A percentile compares a stretch with the other conserved stretches of the same genome.
phyloP scores from a whole-genome alignment of 345 rosid genomes.

The Populus nigra region DNA sequence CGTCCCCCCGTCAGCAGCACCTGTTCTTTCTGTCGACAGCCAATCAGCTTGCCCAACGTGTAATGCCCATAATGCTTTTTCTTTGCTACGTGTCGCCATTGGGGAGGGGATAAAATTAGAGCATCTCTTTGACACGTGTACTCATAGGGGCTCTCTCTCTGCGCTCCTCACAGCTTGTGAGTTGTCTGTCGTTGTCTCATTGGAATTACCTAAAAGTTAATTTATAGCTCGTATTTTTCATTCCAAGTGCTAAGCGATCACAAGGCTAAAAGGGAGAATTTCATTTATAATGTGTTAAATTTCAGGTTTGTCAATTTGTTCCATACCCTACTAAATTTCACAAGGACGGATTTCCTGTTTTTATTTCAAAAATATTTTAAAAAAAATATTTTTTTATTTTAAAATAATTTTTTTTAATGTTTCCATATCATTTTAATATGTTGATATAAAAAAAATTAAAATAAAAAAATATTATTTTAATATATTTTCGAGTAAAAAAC shows the following conservation, averaged over 20 bases:
- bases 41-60: conserved; percentile 24
- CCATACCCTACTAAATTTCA: no score
- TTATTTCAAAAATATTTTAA: no score
- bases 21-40: conserved; percentile 12
- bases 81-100: conserved; percentile 19
- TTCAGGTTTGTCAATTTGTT: background rate
- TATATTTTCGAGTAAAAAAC: no score
- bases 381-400: no score
- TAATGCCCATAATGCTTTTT: background rate
- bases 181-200: background rate
- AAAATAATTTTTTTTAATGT: no score
- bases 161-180: background rate
- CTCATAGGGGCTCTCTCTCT: background rate
- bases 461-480: no score
- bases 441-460: no score
- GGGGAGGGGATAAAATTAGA: conserved; percentile 8
- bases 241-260: background rate
- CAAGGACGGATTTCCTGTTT: no score
- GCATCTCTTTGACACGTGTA: conserved; percentile 32
- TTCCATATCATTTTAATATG: no score
- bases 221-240: background rate
- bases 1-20: conserved; percentile 42
- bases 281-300: background rate
- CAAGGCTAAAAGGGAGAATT: background rate
- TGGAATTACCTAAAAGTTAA: background rate